Evolutionary conservation across 2,329 filamentous ascomycete species (phyloP), one percentile per base, ranked within the genome.

Genomic region (Didymella exigua): DNA sequence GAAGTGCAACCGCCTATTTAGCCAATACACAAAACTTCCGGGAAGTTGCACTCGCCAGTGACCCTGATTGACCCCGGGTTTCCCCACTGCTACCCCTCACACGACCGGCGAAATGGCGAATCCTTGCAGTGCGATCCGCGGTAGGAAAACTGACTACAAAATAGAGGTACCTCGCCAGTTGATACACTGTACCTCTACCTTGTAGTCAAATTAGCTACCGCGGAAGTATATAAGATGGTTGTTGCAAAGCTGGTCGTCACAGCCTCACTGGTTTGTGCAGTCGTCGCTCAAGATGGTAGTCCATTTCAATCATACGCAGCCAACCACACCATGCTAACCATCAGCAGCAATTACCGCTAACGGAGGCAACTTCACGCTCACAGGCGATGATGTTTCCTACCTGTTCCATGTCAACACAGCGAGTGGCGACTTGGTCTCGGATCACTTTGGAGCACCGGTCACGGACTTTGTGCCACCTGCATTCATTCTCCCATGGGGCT

Each of bases 391-490:
- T 58, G 77, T 86, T 26, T 86, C 85, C 1, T 88, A 88, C 63
- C 82, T 83, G 37, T 87, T 88, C 68, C 86, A 87, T 58, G 84
- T 87, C 38, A 82, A 88, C 58, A 72, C 79, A 3, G 67, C 65
- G 8, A 83, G 81, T 0, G 80, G 82, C 4, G 85, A 88, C 49
- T 76, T 88, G 31, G 68, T 84, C 14, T 80, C 82, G 0, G 84
- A 87, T 61, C 85, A 88, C 64, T 88, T 86, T 59, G 86, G 86
- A 36, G 84, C 80, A 11, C 78, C 77, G 1, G 76, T 81, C 3
- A 79, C 79, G 2, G 85, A 86, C 44, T 78, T 82, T 14, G 76
- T 82, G 1, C 77, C 79, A 0, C 74, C 77, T 1, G 75, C 78
- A 31, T 66, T 60, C 4, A 69, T 77, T 9, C 58, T 62, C 1